These are phyloP conservation scores for Botryotinia narcissicola DNA, from an alignment of 2,329 filamentous ascomycete species.

Conservation along the genomic window DNA sequence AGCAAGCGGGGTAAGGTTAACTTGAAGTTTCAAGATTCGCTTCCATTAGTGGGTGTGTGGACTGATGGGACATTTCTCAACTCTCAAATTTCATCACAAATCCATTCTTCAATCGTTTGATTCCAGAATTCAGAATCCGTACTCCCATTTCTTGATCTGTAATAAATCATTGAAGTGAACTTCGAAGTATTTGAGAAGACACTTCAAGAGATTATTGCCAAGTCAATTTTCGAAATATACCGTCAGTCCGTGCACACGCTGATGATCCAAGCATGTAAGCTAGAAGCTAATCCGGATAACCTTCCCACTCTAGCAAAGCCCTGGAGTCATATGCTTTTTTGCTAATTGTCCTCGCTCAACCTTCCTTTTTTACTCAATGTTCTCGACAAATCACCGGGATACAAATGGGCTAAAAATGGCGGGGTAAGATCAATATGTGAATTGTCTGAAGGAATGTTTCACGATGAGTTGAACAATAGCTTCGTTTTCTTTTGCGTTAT, in stretches of 20 bases:
- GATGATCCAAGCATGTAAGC: not conserved
- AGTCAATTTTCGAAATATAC: not conserved
- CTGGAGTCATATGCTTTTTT: not conserved
- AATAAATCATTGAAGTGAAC: not conserved
- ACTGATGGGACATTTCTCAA: not conserved
- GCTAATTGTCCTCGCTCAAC: not conserved
- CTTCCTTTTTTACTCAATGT: not conserved
- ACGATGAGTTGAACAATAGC: not conserved
- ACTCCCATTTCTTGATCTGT: not conserved
- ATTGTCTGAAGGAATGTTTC: not conserved
- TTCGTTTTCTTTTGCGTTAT: no score
- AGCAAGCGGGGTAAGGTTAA: not conserved
- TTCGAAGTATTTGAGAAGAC: not conserved
- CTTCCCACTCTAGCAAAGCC: not conserved
- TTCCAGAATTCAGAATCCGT: not conserved
- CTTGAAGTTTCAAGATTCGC: not conserved
- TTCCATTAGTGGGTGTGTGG: not conserved
- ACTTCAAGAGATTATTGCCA: not conserved
- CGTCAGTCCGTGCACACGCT: not conserved
- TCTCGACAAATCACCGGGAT: not conserved
- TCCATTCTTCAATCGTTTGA: not conserved
- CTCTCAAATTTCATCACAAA: not conserved
- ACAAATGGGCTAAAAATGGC: not conserved
- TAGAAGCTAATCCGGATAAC: not conserved
- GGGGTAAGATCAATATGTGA: not conserved